These are phyloP conservation scores for Lachancea meyersii DNA, from an alignment of 805 yeast species.

Conservation along the genomic window DNA sequence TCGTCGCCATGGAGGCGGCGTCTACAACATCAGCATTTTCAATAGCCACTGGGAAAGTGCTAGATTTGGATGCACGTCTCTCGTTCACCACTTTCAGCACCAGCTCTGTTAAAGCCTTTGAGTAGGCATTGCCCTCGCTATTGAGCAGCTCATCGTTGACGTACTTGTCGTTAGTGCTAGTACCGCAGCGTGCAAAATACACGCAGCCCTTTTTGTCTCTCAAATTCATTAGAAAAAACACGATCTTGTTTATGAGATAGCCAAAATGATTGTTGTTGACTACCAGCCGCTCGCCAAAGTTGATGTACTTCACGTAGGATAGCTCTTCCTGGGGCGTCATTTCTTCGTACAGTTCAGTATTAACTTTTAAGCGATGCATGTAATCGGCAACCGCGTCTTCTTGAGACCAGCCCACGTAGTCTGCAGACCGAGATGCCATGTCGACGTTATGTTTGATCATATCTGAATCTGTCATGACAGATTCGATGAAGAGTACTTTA, in stretches of 20 bases:
- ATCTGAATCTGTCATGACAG: conserved; percentile 66
- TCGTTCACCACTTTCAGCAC: conserved; percentile 36
- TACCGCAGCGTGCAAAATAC: conserved; percentile 82
- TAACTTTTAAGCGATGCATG: conserved; percentile 58
- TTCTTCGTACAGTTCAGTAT: conserved; percentile 67
- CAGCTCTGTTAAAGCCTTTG: conserved; percentile 56
- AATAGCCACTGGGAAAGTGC: neutral
- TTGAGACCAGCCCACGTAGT: conserved; percentile 71
- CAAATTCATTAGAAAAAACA: conserved; percentile 86
- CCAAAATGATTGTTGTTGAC: conserved; percentile 80
- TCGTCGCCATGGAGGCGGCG: neutral
- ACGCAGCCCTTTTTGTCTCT: conserved; percentile 82
- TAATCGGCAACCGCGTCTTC: conserved; percentile 73
- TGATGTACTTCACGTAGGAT: conserved; percentile 77
- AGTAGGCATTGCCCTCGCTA: conserved; percentile 63
- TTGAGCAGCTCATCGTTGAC: conserved; percentile 78
- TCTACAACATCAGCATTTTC: neutral
- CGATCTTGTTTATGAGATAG: conserved; percentile 82
- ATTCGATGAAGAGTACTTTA: conserved; percentile 82
- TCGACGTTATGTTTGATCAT: conserved; percentile 70
- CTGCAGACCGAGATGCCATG: conserved; percentile 84
- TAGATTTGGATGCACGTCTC: conserved; percentile 14
- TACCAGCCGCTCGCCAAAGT: conserved; percentile 80
- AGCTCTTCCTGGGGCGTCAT: conserved; percentile 53
- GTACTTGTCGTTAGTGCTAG: conserved; percentile 44